Conservation (phyloP, 139 green algal genomes). For the Edaphochlamys debaryana region DNA sequence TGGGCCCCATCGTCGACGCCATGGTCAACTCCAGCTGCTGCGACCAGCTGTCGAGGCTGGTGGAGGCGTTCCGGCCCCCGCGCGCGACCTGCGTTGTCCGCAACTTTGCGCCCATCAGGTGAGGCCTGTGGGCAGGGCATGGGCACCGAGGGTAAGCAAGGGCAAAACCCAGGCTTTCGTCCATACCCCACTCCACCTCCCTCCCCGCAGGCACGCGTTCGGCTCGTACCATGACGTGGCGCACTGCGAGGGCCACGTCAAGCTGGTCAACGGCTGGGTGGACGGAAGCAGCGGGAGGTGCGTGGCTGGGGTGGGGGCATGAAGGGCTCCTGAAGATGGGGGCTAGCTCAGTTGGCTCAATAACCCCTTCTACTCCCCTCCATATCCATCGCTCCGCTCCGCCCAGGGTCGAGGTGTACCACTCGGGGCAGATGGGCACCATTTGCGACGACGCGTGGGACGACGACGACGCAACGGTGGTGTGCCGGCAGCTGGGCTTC, state of each 20-base stretch:
- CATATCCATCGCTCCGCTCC: no score
- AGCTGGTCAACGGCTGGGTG: constrained; percentile 27
- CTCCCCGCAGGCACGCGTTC: constrained; percentile 9
- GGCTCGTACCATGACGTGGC: constrained; percentile 14
- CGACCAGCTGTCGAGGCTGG: constrained; percentile 2
- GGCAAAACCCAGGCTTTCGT: no score
- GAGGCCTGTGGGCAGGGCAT: no score
- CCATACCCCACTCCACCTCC: no score
- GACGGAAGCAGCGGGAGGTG: constrained; percentile 21
- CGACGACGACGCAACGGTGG: constrained; percentile 30
- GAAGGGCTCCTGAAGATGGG: no score
- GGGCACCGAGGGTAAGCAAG: no score
- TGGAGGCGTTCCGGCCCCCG: constrained; percentile 15
- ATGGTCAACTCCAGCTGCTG: background rate
- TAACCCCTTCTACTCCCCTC: no score
- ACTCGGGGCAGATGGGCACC: background rate
- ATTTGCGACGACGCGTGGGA: constrained; percentile 27
- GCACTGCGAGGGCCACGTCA: background rate
- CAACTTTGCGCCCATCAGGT: background rate
- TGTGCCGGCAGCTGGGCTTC: constrained; percentile 37
- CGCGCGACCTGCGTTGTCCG: background rate
- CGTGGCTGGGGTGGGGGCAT: no score
- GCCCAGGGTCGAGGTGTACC: constrained; percentile 19
- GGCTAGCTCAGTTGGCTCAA: no score
- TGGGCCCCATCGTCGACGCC: background rate